Evolutionary conservation across 23 red algal species (phyloP), one percentile per base, ranked within the genome.

Genomic region (Gracilaria domingensis): DNA sequence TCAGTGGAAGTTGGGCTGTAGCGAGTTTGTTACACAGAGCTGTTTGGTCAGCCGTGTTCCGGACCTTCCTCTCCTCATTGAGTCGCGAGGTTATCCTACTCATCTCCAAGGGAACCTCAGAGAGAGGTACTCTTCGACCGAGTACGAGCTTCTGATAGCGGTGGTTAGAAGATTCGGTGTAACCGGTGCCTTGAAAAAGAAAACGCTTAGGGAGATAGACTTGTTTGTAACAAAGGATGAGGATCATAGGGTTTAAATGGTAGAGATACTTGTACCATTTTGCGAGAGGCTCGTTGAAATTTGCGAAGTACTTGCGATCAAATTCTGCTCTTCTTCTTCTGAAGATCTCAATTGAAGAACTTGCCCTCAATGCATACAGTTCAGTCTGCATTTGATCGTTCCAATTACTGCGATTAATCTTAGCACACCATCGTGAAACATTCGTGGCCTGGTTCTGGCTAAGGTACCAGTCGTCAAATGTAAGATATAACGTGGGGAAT

Each of bases 181-280:
- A 81, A 2, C 77, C 77, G 5, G 77, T 28, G 8, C 42, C 47
- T 34, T 81, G 36, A 58, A 81, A 81, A 2, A 81, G 16, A 49
- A 53, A 81, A 25, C 77, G 36, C 21, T 55, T n/a, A 20, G 40
- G 50, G 8, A 81, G 30, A 29, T 28, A 81, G 8, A 35, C 30
- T 48, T 29, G 40, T 25, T 35, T 54, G 49, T 81, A 81, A 33
- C 35, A 60, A 2, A 7, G 30, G 6, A 30, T 21, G 6, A 59
- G 0, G 0, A 81, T 81, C 12, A 13, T 7, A 62, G 21, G 36
- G 24, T 3, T 34, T 20, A 66, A 20, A 0, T 83, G 60, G 29
- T 64, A 62, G 5, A 83, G 6, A 2, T 42, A 40, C 56, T 64
- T 59, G 53, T 64, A 65, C 53, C 55, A 83, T 44, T 29, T 14